Conservation (phyloP, 805 yeast species). For the Barnettozyma sp. region DNA sequence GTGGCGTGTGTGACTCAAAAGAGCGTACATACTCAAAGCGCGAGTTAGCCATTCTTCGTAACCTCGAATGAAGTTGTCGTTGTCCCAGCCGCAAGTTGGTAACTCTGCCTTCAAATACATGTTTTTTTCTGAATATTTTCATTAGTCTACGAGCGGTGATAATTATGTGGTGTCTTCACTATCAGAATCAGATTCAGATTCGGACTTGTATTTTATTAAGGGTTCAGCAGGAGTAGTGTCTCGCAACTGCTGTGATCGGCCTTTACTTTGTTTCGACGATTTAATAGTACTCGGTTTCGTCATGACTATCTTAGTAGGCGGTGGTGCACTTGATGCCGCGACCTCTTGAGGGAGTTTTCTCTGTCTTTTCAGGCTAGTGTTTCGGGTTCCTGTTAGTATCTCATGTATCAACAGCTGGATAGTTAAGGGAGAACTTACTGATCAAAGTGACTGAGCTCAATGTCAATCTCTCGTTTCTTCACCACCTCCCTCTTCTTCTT, state of each 20-base stretch:
- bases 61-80: background rate
- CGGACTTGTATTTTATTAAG: too few species aligned
- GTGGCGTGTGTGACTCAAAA: conserved; percentile 66
- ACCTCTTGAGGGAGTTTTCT: background rate
- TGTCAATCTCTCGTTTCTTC: conserved; percentile 17
- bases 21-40: conserved; percentile 78
- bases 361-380: conserved; percentile 6
- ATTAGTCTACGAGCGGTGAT: too few species aligned
- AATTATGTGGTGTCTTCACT: too few species aligned
- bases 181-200: too few species aligned
- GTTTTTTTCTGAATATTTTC: background rate
- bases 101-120: background rate
- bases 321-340: background rate
- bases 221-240: too few species aligned
- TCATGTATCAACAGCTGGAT: too few species aligned
- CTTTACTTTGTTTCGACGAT: too few species aligned
- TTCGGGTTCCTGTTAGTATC: conserved; percentile 11
- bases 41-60: conserved; percentile 66
- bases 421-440: conserved; percentile 14
- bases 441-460: conserved; percentile 17
- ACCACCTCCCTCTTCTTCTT: conserved; percentile 9
- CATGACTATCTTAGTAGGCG: background rate
- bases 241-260: too few species aligned
- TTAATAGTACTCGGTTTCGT: too few species aligned
- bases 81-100: background rate